Conservation (phyloP, 257 asterid species). For the Hygrophila difformis region DNA sequence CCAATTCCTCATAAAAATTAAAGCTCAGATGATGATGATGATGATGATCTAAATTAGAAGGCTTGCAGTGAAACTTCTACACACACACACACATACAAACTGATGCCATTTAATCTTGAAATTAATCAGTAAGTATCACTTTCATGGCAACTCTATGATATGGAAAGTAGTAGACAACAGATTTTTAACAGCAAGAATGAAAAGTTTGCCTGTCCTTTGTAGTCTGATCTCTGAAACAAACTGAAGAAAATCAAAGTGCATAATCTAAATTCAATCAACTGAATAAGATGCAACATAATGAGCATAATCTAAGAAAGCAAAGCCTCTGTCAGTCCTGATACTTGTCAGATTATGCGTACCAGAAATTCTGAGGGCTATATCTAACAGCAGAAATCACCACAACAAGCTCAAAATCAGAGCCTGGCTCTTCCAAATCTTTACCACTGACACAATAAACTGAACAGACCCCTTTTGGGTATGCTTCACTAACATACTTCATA, state of each 20-base stretch:
- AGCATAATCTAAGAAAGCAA: neutral
- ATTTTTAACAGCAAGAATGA: neutral
- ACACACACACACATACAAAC: too few relatives aligned
- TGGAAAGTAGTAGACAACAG: neutral
- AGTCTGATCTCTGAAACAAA: too few relatives aligned
- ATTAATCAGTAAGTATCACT: neutral
- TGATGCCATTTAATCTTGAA: neutral
- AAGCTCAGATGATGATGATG: too few relatives aligned
- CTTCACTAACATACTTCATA: conserved; percentile 76
- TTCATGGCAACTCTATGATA: neutral
- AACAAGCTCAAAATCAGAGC: conserved; percentile 80
- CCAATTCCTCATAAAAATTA: too few relatives aligned
- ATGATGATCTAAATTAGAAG: too few relatives aligned
- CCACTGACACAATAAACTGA: conserved; percentile 77
- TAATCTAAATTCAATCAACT: too few relatives aligned
- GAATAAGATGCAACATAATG: too few relatives aligned
- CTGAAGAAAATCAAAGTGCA: too few relatives aligned
- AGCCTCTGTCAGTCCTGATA: neutral
- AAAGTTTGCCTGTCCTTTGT: neutral
- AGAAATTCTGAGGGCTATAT: conserved; percentile 90
- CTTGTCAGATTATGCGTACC: conserved; percentile 34
- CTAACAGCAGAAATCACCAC: conserved; percentile 89
- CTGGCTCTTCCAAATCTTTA: conserved; percentile 81
- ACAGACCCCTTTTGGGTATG: conserved; percentile 81
- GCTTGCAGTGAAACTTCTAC: too few relatives aligned